Percentiles rank a stretch among this genome's conserved stretches.
These are phyloP conservation scores for Byssothecium circinans DNA, from an alignment of 2,329 filamentous ascomycete species.

Conservation along the genomic window DNA sequence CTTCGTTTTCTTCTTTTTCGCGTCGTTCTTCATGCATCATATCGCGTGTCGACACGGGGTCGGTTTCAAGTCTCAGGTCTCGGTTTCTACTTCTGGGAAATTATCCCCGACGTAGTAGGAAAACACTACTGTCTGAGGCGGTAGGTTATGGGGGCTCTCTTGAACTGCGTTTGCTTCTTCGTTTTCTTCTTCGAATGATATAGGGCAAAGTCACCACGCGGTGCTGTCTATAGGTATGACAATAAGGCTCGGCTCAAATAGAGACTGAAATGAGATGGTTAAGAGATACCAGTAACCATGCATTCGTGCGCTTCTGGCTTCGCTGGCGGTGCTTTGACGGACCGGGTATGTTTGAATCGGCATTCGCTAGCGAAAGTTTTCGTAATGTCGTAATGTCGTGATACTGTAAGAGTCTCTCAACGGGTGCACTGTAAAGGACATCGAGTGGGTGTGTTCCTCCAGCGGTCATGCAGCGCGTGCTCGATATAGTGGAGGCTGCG, in stretches of 20 bases:
- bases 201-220: slow-evolving; percentile 2
- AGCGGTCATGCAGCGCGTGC: slow-evolving; percentile 28
- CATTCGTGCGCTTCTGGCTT: no score
- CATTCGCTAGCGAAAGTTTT: no score
- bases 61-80: slow-evolving; percentile 11
- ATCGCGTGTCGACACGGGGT: background rate
- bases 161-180: background rate
- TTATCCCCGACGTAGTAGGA: slow-evolving; percentile 13
- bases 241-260: slow-evolving; percentile 10
- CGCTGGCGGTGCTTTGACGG: no score
- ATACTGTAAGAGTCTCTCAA: no score
- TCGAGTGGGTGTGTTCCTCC: no score
- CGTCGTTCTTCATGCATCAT: background rate
- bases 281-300: slow-evolving; percentile 13
- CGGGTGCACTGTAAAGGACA: no score
- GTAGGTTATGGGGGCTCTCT: background rate
- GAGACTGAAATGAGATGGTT: slow-evolving; percentile 18
- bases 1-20: background rate
- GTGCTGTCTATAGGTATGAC: slow-evolving; percentile 18
- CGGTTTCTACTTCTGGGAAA: slow-evolving; percentile 12
- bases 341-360: no score
- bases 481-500: slow-evolving; percentile 31
- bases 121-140: slow-evolving; percentile 8
- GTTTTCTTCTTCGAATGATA: slow-evolving; percentile 2
- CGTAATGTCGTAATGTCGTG: no score